Evolutionary conservation across 345 rosid genomes (phyloP).

Genomic region (Rhodomyrtus tomentosa): DNA sequence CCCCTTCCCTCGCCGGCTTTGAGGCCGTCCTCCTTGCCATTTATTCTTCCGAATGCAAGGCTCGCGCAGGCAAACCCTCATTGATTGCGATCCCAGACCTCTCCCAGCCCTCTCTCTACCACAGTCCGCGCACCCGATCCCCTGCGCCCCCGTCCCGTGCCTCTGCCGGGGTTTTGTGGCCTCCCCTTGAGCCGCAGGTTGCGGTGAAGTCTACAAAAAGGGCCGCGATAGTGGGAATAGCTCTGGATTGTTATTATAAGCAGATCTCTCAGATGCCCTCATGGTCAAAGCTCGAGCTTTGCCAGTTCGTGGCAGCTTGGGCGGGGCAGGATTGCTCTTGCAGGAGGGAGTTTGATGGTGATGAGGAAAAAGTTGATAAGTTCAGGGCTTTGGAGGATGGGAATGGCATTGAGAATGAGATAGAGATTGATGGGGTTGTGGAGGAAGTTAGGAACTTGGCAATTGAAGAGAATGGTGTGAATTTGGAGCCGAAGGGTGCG

Average conservation of each 20-base stretch:
- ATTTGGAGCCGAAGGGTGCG: slow-evolving; percentile 28
- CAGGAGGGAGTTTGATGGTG: slow-evolving; percentile 34
- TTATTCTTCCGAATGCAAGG: slow-evolving; percentile 64
- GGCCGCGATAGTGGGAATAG: slow-evolving; percentile 13
- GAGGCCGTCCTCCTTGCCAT: slow-evolving; percentile 91
- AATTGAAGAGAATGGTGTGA: slow-evolving; percentile 15
- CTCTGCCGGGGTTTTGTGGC: slow-evolving; percentile 11
- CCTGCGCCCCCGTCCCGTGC: slow-evolving; percentile 22
- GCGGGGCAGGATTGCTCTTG: slow-evolving; percentile 84
- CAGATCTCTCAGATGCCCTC: slow-evolving; percentile 78
- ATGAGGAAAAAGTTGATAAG: background rate
- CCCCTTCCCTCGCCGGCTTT: slow-evolving; percentile 81
- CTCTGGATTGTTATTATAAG: slow-evolving; percentile 65
- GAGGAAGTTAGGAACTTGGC: slow-evolving; percentile 28
- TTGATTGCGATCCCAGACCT: slow-evolving; percentile 77
- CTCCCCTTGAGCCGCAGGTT: slow-evolving; percentile 8
- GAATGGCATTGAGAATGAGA: slow-evolving; percentile 14
- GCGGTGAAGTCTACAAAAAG: slow-evolving; percentile 22
- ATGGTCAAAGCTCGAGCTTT: slow-evolving; percentile 84
- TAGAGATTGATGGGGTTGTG: slow-evolving; percentile 17
- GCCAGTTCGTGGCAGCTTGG: slow-evolving; percentile 55
- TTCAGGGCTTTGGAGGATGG: slow-evolving; percentile 2
- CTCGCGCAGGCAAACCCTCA: slow-evolving; percentile 70
- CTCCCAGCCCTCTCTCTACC: slow-evolving; percentile 87
- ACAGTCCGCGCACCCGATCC: slow-evolving; percentile 43